Evolutionary conservation across 805 yeast species (phyloP), one percentile per base, ranked within the genome.

Genomic region (Cyberlindnera misumaiensis): DNA sequence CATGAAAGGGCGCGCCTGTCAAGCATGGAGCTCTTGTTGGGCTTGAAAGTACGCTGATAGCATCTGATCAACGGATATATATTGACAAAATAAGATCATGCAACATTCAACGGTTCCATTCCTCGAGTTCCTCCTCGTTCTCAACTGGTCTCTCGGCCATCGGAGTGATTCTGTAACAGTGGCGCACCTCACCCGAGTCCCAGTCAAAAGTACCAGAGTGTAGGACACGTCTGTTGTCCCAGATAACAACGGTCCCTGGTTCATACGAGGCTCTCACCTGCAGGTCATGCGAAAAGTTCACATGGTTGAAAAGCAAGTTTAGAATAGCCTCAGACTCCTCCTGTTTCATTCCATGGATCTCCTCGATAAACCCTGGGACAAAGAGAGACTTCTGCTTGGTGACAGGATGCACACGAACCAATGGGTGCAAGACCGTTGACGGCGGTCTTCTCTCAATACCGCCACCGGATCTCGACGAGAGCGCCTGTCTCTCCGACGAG

Each of bases 361-460:
- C 63, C 32, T 52, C 61, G 11, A 79, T 75, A 15, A 64, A 59
- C 34, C 76, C 65, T 57, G 75, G 75, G 31, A 75, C 73, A 43
- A 62, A 77, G 45, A 77, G 58, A 1, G 77, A 61, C 56, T 77
- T 78, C 73, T 76, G 67, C 32, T 81, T 81, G 22, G 83, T 77
- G 11, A 70, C 79, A 9, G 84, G 83, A 48, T 79, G 79, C 29
- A 81, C 74, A 60, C 83, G 69, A 27, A 78, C 69, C 18, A 78
- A 46, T 3, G 82, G 83, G 56, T 78, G 84, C 4, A 29, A 18
- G 5, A 42, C 46, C 8, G 46, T 35, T 14, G 51, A 35, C 9
- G 50, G 50, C 14, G 42, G 39, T 42, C 67, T 72, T 55, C 79
- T 67, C 46, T 68, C 77, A 39, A 75, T 62, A 38, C 65, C 65